Evolutionary conservation across 1,284 basidiomycete genomes (phyloP), one percentile per base, ranked within the genome.

Genomic region (Microbotryum scabiosae): DNA sequence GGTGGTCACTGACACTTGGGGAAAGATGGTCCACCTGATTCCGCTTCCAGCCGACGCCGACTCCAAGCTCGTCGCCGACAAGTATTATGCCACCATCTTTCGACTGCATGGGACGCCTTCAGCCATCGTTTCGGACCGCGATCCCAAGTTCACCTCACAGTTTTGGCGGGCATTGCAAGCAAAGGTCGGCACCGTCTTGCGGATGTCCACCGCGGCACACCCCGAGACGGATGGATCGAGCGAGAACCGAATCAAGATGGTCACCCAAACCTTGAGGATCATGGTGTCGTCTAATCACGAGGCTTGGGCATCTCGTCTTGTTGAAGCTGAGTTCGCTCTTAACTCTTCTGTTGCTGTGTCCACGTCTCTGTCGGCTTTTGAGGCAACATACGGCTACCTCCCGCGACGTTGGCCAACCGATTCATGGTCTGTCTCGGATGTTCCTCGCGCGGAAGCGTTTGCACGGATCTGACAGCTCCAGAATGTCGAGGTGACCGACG

Each of bases 101-200:
- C 26, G 26, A 4, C 51, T 51, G 2, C 54, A 58, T 30, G 63
- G 63, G 8, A 55, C 80, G 1, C 79, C 75, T 0, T 60, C 66
- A 7, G 61, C 63, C 0, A 79, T 82, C 32, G 67, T 80, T 5
- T 76, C 74, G 28, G 76, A 81, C 59, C 67, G 76, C 4, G 78
- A 81, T 59, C 66, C 66, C 0, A 63, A 77, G 9, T 82, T 81
- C 63, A 78, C 77, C 0, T 71, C 74, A n/a, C 36, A 53, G n/a
- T 77, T 81, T 64, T 82, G 80, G 79, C 71, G 64, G 9, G 59
- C 73, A 1, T 60, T 81, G 0, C 67, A 77, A 56, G 53, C 67
- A 23, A 65, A 78, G 1, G 69, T 76, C 1, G 73, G 76, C 0
- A 70, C 73, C 8, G 69, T 77, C 50, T 66, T 79, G 0, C 47